A percentile compares a stretch with the other conserved stretches of the same genome.
Conservation (phyloP, 2,329 filamentous ascomycete species). For the Phaeomoniella chlamydospora region DNA sequence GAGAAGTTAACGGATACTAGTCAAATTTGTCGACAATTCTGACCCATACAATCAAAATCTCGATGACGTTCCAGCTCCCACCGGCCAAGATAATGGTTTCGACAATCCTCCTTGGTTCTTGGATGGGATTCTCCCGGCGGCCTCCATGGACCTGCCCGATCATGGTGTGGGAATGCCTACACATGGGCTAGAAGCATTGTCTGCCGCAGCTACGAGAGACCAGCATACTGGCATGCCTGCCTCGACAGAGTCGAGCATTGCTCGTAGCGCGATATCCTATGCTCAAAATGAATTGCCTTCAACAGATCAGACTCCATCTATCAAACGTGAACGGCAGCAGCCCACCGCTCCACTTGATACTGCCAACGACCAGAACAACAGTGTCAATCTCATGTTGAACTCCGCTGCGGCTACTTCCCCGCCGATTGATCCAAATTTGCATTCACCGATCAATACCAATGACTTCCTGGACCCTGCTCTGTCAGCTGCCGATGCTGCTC, state of each 20-base stretch:
- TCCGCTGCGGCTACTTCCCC: conserved; percentile 27
- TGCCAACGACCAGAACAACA: conserved; percentile 27
- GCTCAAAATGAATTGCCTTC: conserved; percentile 7
- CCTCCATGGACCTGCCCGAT: neutral
- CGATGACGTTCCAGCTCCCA: conserved; percentile 18
- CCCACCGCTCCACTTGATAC: conserved; percentile 28
- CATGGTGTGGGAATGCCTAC: conserved; percentile 14
- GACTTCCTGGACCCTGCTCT: neutral
- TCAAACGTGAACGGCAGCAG: conserved; percentile 17
- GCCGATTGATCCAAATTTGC: conserved; percentile 25
- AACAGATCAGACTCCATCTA: conserved; percentile 12
- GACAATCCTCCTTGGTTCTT: neutral
- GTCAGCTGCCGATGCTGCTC: neutral
- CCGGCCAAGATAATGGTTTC: conserved; percentile 8
- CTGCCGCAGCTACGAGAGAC: conserved; percentile 33
- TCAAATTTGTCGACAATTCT: conserved; percentile 47
- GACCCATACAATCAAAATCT: conserved; percentile 45
- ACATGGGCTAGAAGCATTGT: conserved; percentile 39
- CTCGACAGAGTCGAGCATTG: neutral
- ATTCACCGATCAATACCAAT: neutral
- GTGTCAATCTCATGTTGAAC: conserved; percentile 43
- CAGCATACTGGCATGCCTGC: conserved; percentile 10
- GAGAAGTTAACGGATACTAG: too few relatives aligned
- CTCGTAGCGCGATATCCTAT: conserved; percentile 8
- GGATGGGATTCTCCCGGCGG: neutral